Percentiles rank a stretch among this genome's conserved stretches.
phyloP scores from a whole-genome alignment of 768 basidiomycete genomes.

The Udeniomyces megalosporus region DNA sequence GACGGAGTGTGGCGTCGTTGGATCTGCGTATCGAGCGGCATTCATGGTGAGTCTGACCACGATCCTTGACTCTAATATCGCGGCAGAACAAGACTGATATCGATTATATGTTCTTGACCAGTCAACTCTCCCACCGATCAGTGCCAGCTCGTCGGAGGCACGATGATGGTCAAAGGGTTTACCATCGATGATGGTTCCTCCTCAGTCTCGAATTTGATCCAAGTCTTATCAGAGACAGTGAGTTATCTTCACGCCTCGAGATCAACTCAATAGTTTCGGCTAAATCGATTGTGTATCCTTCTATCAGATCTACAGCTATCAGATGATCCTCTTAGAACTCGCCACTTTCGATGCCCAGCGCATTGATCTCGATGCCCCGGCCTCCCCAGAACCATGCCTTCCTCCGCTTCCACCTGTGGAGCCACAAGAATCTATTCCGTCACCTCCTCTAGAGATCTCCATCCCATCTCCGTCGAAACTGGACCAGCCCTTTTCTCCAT shows the following conservation, averaged over 20 bases:
- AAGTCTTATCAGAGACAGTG: no score
- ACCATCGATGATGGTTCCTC: not conserved
- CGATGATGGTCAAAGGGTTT: not conserved
- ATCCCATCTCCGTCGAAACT: not conserved
- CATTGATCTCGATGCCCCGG: not conserved
- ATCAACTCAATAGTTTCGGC: no score
- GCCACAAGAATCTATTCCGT: not conserved
- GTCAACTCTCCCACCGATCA: not conserved
- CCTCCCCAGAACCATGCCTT: not conserved
- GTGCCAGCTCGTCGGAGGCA: constrained; percentile 9
- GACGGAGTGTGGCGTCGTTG: no score
- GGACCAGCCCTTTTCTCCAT: not conserved
- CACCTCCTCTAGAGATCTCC: not conserved
- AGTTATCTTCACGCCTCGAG: not conserved
- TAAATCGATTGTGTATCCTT: no score
- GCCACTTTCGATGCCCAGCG: constrained; percentile 9
- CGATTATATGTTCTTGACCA: not conserved
- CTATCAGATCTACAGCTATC: constrained; percentile 4
- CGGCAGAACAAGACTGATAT: no score
- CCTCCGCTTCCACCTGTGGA: not conserved
- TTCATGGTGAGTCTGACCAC: no score
- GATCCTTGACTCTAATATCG: no score
- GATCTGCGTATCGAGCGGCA: no score
- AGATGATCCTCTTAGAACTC: not conserved
- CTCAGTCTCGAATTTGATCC: not conserved